Percentiles rank a stretch among this genome's conserved stretches.
Conservation (phyloP, 176 grass and related monocot genomes). For the Elaeis guineensis region DNA sequence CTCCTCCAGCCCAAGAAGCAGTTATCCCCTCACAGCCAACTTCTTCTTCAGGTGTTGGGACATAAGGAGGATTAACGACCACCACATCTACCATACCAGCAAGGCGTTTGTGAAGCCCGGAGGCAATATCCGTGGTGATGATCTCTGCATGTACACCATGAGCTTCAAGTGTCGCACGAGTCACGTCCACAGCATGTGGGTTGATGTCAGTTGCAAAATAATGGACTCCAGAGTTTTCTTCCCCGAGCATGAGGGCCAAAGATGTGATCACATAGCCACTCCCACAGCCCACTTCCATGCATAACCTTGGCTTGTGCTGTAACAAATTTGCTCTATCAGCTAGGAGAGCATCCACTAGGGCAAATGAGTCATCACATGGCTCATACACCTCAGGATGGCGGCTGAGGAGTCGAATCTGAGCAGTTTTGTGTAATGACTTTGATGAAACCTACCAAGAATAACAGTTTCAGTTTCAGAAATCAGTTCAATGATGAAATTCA, state of each 20-base stretch:
- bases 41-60: constrained; percentile 88
- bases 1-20: constrained; percentile 88
- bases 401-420: constrained; percentile 68
- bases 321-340: constrained; percentile 65
- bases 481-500: too few relatives aligned
- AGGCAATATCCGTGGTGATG: constrained; percentile 62
- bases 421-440: constrained; percentile 49
- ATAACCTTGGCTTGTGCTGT: constrained; percentile 52
- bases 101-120: constrained; percentile 60
- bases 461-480: background rate
- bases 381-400: constrained; percentile 85
- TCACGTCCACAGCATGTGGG: constrained; percentile 58
- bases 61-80: constrained; percentile 90
- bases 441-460: constrained; percentile 29
- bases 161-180: constrained; percentile 60
- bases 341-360: constrained; percentile 84
- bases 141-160: constrained; percentile 79
- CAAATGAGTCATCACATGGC: constrained; percentile 92
- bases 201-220: constrained; percentile 93
- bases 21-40: constrained; percentile 63
- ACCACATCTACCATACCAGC: constrained; percentile 67
- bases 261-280: constrained; percentile 93
- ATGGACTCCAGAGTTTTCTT: constrained; percentile 49
- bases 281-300: constrained; percentile 76
- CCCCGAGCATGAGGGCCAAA: constrained; percentile 74